Evolutionary conservation across 352 stramenopile species (phyloP), one percentile per base, ranked within the genome.

Genomic region (Phytophthora pini): DNA sequence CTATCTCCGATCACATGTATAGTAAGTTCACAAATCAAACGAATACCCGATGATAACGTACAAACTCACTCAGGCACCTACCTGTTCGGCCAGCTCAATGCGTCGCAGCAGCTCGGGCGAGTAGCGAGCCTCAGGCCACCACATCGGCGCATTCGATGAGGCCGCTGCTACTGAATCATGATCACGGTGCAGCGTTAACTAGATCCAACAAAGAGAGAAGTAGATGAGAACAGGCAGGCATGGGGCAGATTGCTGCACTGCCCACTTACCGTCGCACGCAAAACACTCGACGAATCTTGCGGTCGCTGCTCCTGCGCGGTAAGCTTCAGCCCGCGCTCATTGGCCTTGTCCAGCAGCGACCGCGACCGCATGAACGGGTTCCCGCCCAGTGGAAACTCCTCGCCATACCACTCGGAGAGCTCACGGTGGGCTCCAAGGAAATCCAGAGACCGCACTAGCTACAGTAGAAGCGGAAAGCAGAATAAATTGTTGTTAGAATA

Each of bases 341-440:
- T 48, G 0, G 68, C 81, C 44, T 74, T 76, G 53, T 92, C 79
- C 3, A 72, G 60, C 20, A 92, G 56, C 15, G 83, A 89, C 44
- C 71, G 60, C 43, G 65, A 66, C 8, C 66, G 76, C 61, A 92
- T 76, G 62, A 92, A 92, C 44, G 81, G 84, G 47, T 90, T 92
- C 45, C 83, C 61, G 36, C 81, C 72, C 49, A 88, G 78, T 5
- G 76, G 74, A 53, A 92, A 92, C 49, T 90, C 84, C n/a, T 92
- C 78, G 27, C 84, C 79, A 50, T 89, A 92, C 84, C 81, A 92
- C 48, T 88, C 81, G 43, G 77, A 55, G 1, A 85, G 71, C 47
- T 84, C 73, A 7, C 39, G 50, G 24, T 65, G 41, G 17, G 29
- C 44, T 5, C 49, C 68, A 10, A 92, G 50, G 41, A 76, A 88